phyloP scores from a whole-genome alignment of 1,284 basidiomycete species.

The Moesziomyces sp. region DNA sequence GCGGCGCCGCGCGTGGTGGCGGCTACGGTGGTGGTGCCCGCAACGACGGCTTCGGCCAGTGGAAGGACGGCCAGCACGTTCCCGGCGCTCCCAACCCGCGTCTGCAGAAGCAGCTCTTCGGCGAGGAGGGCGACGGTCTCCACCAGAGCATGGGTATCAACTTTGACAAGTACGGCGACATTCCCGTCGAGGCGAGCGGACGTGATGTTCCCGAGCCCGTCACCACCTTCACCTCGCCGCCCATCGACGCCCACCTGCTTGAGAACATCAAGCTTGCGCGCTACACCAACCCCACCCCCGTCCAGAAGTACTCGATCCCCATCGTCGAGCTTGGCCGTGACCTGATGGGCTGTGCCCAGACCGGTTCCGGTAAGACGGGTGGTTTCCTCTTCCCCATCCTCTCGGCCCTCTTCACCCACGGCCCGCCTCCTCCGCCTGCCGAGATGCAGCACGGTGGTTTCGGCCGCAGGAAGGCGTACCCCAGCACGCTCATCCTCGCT shows the following conservation, averaged over 20 bases:
- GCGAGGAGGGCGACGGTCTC: conserved; percentile 79
- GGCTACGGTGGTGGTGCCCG: conserved; percentile 57
- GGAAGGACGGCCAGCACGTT: conserved; percentile 90
- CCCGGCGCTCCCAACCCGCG: conserved; percentile 83
- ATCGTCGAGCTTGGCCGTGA: conserved; percentile 91
- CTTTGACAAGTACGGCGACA: conserved; percentile 99
- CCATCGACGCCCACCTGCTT: conserved; percentile 90
- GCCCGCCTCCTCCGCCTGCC: conserved; percentile 78
- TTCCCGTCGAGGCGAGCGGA: conserved; percentile 98
- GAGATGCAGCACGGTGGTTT: conserved; percentile 71
- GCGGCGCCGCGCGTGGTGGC: conserved; percentile 43
- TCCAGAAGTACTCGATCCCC: conserved; percentile 99
- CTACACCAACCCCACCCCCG: conserved; percentile 95
- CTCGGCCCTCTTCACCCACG: conserved; percentile 87
- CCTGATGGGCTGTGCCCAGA: conserved; percentile 99
- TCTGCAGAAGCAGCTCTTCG: conserved; percentile 95
- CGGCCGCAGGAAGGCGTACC: conserved; percentile 88
- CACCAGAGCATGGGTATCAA: conserved; percentile 95
- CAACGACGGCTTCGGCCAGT: conserved; percentile 74
- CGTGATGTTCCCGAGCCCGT: conserved; percentile 94
- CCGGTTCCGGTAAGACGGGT: conserved; percentile 98
- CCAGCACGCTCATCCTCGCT: conserved; percentile 93
- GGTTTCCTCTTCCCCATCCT: conserved; percentile 99
- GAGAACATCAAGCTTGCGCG: conserved; percentile 93
- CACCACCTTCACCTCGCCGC: conserved; percentile 84